Base-by-base conservation (phyloP, 2,329 filamentous ascomycete genomes). In the Piedraia hortae region DNA sequence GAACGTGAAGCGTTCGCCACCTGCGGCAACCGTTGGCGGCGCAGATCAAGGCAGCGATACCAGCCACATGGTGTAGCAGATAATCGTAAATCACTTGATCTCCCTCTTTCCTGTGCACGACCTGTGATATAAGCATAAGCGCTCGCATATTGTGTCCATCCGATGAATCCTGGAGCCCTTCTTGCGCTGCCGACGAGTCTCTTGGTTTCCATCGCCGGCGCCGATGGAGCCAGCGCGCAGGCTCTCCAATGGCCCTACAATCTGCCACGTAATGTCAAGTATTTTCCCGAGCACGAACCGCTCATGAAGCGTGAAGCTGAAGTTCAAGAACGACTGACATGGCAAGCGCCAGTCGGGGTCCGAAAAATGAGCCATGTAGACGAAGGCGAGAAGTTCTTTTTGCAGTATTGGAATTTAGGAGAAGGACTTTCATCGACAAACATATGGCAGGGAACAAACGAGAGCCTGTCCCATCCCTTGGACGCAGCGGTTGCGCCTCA, bases 361-460 rank as follows among this genome's bases (percentile, higher is more conserved):
- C 61, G 59, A 38, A 78, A 78, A 39, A 73, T 80, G 60, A 54
- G 62, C 21, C 54, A 62, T 20, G 53, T 53, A 4, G 65, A 77
- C 37, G 58, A 62, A 21, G 60, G 60, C 27, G 68, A 74, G 39
- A 85, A 75, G 53, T 68, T 82, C 38, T 61, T 66, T 32, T 49
- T 66, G 25, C 57, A 72, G 19, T 69, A 75, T 41, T 66, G 48
- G 53, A 43, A 48, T 25, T 54, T 54, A 23, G 47, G 44, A 3
- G 37, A 36, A n/a, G n/a, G n/a, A n/a, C n/a, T n/a, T n/a, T n/a
- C n/a, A n/a, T n/a, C n/a, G n/a, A n/a, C n/a, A n/a, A n/a, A n/a
- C n/a, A n/a, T n/a, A n/a, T n/a, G n/a, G n/a, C n/a, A n/a, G n/a
- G n/a, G n/a, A n/a, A n/a, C n/a, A n/a, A n/a, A n/a, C n/a, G n/a